phyloP scores from a whole-genome alignment of 768 basidiomycete species.

The Lactifluus echinatus region DNA sequence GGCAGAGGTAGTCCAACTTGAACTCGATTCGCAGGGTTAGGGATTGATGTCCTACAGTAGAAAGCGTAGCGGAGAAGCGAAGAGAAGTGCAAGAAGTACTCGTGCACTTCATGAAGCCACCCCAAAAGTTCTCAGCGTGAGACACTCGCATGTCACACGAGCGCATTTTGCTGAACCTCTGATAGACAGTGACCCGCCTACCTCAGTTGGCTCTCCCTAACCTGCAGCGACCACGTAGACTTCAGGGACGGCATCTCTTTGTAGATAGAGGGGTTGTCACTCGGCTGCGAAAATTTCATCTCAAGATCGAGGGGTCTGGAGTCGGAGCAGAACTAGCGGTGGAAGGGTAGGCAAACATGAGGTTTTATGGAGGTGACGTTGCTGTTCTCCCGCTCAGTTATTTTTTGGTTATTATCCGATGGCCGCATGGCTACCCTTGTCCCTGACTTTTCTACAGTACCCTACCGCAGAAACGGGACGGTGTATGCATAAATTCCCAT shows the following conservation, averaged over 20 bases:
- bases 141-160: neutral
- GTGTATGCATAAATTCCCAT: neutral
- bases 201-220: neutral
- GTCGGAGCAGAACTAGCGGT: constrained; percentile 7
- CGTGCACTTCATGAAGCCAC: neutral
- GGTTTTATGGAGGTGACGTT: neutral
- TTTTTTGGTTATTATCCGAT: neutral
- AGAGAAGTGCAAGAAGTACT: neutral
- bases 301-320: constrained; percentile 2
- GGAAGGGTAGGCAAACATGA: constrained; percentile 14
- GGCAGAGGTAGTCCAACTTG: neutral
- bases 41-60: neutral
- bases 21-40: neutral
- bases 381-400: neutral
- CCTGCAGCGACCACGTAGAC: neutral
- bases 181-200: neutral
- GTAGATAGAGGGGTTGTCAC: neutral
- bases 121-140: neutral
- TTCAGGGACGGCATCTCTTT: neutral
- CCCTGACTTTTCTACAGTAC: constrained; percentile 3
- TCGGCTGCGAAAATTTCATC: neutral
- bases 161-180: neutral
- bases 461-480: constrained; percentile 6
- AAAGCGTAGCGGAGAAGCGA: neutral
- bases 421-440: constrained; percentile 4